Conservation (phyloP, 1,284 basidiomycete genomes). For the Heliocybe sulcata region DNA sequence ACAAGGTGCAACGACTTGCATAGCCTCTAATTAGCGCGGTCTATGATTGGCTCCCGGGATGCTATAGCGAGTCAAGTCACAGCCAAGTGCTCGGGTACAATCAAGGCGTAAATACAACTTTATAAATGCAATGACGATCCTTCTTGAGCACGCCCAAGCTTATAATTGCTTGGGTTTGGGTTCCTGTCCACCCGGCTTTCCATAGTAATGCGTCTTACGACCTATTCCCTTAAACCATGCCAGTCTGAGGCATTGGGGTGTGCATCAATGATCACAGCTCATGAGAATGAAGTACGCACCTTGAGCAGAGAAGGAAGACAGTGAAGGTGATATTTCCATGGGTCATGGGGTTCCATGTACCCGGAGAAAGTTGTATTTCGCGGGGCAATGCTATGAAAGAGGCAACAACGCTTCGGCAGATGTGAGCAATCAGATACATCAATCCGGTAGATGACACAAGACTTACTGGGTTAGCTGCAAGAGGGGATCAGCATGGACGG, state of each 20-base stretch:
- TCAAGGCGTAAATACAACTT: too few species aligned
- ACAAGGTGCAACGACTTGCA: neutral
- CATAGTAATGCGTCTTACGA: constrained; percentile 2
- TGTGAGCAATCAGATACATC: neutral
- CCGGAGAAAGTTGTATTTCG: constrained; percentile 41
- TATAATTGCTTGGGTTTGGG: too few species aligned
- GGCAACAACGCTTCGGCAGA: constrained; percentile 43
- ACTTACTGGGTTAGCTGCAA: constrained; percentile 49
- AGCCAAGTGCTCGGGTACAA: too few species aligned
- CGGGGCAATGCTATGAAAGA: constrained; percentile 52
- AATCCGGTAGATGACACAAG: neutral
- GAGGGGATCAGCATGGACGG: constrained; percentile 17
- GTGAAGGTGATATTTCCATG: constrained; percentile 70
- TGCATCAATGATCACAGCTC: neutral
- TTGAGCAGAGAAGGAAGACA: constrained; percentile 43
- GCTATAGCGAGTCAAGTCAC: too few species aligned
- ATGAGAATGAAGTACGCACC: constrained; percentile 30
- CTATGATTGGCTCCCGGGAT: too few species aligned
- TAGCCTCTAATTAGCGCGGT: too few species aligned
- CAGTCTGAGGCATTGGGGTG: neutral
- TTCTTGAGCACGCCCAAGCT: too few species aligned
- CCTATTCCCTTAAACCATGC: constrained; percentile 4
- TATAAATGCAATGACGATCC: too few species aligned
- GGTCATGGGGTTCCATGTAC: constrained; percentile 61
- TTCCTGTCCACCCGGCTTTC: neutral